Base-by-base conservation (phyloP, 805 yeast genomes). In the Jamesozyma spencerorum region DNA sequence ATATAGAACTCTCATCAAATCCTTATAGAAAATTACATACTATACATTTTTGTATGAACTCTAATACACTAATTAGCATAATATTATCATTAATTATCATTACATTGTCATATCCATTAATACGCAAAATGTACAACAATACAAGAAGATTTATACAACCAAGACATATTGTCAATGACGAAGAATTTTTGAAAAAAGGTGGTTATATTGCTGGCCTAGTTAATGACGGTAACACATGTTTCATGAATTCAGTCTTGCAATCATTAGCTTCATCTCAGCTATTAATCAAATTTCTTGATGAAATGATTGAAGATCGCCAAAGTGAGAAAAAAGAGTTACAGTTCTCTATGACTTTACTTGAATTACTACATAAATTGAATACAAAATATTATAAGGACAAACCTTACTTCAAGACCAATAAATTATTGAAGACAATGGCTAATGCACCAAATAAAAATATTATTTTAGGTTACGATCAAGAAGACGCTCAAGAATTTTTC, bases 401-500 rank as follows among this genome's bases (percentile, higher is more conserved):
- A 43, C 72, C 79, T 1, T 81, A 75, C 44, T 82, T 77, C 49
- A 77, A 73, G 48, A 79, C 92, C 0, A 72, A 68, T 41, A 68
- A 69, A 13, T 60, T 84, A 34, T 58, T 83, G 39, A 78, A 74
- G 53, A 72, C 75, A 4, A 81, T 84, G 85, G 73, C 82, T 4
- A 81, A 81, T 53, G 83, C 85, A 0, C 88, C 92, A 12, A 80
- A 79, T 49, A 82, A 78, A 54, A 81, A 80, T 55, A 73, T 86
- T 44, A 77, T 87, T 50, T 62, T 77, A 41, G 92, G 96, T 1
- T 85, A 85, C 56, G 86, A 85, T 54, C 97, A 88, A 63, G 96
- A 88, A 60, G 97, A 88, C 64, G 97, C 97, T 0, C 96, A 88
- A 62, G 97, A 88, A 59, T 88, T 88, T 54, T 88, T 88, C 65